A percentile compares a stretch with the other conserved stretches of the same genome.
phyloP scores from a whole-genome alignment of 768 basidiomycete genomes.

The Daedaleopsis sinensis region DNA sequence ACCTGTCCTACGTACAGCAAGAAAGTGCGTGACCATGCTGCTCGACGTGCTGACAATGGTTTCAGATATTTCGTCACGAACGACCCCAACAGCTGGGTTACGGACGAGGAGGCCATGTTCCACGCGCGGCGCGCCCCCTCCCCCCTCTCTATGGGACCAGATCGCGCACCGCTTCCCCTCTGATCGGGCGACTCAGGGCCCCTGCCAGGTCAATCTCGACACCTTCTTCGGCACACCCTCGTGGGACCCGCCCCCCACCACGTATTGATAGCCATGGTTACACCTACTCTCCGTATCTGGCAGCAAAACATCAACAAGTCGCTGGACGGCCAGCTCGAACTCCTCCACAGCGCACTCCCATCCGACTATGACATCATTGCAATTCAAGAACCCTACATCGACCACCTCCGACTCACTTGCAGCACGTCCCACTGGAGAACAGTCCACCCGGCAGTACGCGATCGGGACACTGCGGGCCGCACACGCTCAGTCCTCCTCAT shows the following conservation, averaged over 20 bases:
- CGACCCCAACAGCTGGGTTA: slow-evolving; percentile 16
- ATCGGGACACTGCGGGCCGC: background rate
- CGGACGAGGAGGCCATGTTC: background rate
- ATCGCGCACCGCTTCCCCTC: background rate
- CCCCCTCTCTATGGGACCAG: background rate
- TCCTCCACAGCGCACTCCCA: slow-evolving; percentile 12
- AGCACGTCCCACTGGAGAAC: slow-evolving; percentile 18
- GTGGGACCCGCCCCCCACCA: background rate
- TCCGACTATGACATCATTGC: slow-evolving; percentile 35
- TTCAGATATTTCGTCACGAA: slow-evolving; percentile 10
- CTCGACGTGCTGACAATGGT: background rate
- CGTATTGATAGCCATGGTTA: background rate
- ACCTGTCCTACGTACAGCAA: slow-evolving; percentile 19
- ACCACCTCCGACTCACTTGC: slow-evolving; percentile 21
- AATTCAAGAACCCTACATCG: slow-evolving; percentile 44
- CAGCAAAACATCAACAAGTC: slow-evolving; percentile 36
- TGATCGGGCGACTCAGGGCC: background rate
- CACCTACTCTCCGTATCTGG: slow-evolving; percentile 21
- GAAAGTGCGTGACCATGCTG: background rate
- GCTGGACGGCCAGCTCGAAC: slow-evolving; percentile 14
- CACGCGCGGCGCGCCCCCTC: background rate
- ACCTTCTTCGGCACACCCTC: background rate
- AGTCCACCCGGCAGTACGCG: slow-evolving; percentile 32
- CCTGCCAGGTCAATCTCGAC: background rate
- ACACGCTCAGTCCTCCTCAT: slow-evolving; percentile 19